Percentiles rank a stretch among this genome's conserved stretches.
phyloP scores from a whole-genome alignment of 2,329 filamentous ascomycete species.

The Neopestalotiopsis clavispora region DNA sequence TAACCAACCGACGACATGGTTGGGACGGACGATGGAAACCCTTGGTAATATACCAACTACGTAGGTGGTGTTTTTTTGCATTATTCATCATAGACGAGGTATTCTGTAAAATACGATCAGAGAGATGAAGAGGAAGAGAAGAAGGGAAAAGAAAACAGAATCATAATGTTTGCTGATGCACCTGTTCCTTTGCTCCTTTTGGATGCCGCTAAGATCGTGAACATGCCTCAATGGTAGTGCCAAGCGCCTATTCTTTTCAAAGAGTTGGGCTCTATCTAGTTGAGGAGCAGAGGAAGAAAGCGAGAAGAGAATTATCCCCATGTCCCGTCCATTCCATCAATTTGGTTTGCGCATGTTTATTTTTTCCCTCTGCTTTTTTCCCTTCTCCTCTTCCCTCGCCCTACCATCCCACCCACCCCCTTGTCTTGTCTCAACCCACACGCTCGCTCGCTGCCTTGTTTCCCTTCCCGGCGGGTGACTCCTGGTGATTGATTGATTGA shows the following conservation, averaged over 20 bases:
- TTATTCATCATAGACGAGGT: not conserved
- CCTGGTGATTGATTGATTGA: not conserved
- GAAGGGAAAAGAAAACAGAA: no score
- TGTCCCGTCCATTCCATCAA: conserved; percentile 1
- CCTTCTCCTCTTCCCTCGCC: not conserved
- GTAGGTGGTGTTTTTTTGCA: not conserved
- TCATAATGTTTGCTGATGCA: no score
- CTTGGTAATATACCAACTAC: not conserved
- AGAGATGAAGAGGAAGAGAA: no score
- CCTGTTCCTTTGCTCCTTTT: no score
- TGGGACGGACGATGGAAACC: not conserved
- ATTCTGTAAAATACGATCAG: not conserved
- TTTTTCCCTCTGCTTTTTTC: not conserved
- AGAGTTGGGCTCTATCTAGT: no score
- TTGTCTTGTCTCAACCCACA: conserved; percentile 2
- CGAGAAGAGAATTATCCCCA: not conserved
- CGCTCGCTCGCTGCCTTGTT: not conserved
- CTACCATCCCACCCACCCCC: not conserved
- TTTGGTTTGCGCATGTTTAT: not conserved
- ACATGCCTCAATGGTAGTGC: no score
- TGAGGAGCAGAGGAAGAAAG: not conserved
- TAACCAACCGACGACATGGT: no score
- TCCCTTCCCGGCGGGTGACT: conserved; percentile 1
- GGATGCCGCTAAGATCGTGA: no score
- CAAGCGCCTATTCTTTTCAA: no score